Evolutionary conservation across 1,284 basidiomycete species (phyloP), one percentile per base, ranked within the genome.

Genomic region (Pseudozyma flocculosa): DNA sequence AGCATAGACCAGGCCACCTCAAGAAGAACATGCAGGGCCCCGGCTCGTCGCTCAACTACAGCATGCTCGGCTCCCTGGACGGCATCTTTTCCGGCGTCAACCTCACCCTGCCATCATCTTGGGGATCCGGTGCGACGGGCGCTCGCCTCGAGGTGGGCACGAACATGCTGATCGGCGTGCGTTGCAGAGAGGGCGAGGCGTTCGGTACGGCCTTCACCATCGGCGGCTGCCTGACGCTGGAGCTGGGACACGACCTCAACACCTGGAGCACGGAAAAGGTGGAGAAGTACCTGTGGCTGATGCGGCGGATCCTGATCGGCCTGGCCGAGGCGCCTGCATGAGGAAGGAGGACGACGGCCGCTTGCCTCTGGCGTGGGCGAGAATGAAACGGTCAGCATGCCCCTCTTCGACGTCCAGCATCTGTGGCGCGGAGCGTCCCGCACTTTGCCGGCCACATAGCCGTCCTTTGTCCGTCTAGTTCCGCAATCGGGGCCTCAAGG

Each of bases 11-110:
- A 15, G 61, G 61, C 17, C 43, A 54, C 11, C 45, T 54, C n/a
- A 68, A 59, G 43, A 63, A 55, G 50, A 64, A 64, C 40, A 60
- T 64, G 61, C 57, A 64, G 40, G 57, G 61, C 2, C 61, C 61
- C 4, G 70, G 61, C 17, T 61, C 61, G 2, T 64, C 58, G 19
- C 53, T 68, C 52, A 57, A 61, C 43, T 61, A 56, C 30, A 65
- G 59, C 48, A 66, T 66, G 59, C 55, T 66, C 15, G 59, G 58
- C 21, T 50, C 55, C 11, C 38, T 64, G 4, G 61, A 64, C 40
- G 38, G 41, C 9, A 42, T 54, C 2, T 32, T 34, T 17, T 5
- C 7, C 15, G 11, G 15, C 11, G 15, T 64, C 13, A 53, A 50
- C 1, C 52, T 48, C 2, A 15, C 14, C 18, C 43, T 64, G 17